Evolutionary conservation across 192 early-diverging fungal genomes (phyloP).

Genomic region (Pecoramyces ruminantium): DNA sequence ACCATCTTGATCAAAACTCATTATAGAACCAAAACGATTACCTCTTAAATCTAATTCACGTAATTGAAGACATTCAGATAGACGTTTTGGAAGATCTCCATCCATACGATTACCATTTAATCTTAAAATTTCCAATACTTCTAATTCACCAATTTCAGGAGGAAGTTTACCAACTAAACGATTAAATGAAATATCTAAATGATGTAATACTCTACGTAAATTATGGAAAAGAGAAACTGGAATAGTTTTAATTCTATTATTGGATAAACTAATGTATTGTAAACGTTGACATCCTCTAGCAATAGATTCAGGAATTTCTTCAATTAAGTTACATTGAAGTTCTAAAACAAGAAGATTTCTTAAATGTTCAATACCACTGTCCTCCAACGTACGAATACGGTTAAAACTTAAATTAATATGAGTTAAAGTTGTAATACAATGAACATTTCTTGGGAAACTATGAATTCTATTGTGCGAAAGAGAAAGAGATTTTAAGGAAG

Average conservation of each 20-base stretch:
- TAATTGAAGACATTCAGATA: conserved; percentile 36
- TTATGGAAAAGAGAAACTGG: conserved; percentile 41
- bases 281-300: conserved; percentile 31
- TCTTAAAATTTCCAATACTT: conserved; percentile 31
- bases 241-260: conserved; percentile 58
- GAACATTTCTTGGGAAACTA: conserved; percentile 10
- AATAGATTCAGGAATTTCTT: conserved; percentile 47
- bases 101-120: conserved; percentile 62
- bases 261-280: conserved; percentile 50
- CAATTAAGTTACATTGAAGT: conserved; percentile 56
- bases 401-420: conserved; percentile 68
- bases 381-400: conserved; percentile 41
- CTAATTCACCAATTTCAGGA: conserved; percentile 47
- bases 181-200: conserved; percentile 70
- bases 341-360: conserved; percentile 35
- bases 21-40: conserved; percentile 56
- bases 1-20: conserved; percentile 36
- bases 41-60: conserved; percentile 63
- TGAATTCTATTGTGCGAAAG: neutral
- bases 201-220: conserved; percentile 20
- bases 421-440: conserved; percentile 39
- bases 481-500: neutral
- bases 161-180: conserved; percentile 53
- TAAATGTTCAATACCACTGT: conserved; percentile 44
- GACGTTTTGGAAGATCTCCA: conserved; percentile 43